phyloP scores from a whole-genome alignment of 306 rosid species.

The Cicer arietinum region DNA sequence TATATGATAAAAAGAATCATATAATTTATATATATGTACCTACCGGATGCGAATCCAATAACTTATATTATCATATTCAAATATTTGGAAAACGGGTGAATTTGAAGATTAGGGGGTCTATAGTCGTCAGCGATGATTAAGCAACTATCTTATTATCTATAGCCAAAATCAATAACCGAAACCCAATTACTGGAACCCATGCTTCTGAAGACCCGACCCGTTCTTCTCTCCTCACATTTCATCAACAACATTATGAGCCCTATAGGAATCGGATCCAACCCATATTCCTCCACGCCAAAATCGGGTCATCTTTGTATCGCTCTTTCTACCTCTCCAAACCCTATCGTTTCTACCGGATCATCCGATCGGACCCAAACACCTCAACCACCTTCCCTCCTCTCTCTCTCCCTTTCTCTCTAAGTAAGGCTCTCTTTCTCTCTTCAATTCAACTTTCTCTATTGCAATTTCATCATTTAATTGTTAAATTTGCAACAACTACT shows the following conservation, averaged over 20 bases:
- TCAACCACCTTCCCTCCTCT: background rate
- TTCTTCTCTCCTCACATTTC: background rate
- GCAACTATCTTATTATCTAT: too few species aligned
- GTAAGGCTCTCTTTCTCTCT: background rate
- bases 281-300: slow-evolving; percentile 1
- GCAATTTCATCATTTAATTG: slow-evolving; percentile 8
- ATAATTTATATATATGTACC: too few species aligned
- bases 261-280: slow-evolving; percentile 9
- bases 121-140: too few species aligned
- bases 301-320: background rate
- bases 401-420: slow-evolving; percentile 4
- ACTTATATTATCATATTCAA: too few species aligned
- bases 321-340: slow-evolving; percentile 17
- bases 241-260: background rate
- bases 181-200: background rate
- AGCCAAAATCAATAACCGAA: too few species aligned
- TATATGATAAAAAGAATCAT: too few species aligned
- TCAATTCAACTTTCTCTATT: background rate
- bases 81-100: too few species aligned
- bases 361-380: slow-evolving; percentile 21
- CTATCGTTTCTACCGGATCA: slow-evolving; percentile 22
- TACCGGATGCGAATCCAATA: too few species aligned
- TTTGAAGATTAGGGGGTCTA: too few species aligned
- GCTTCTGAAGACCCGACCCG: slow-evolving; percentile 7
- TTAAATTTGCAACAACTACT: background rate